Evolutionary conservation across 2,329 filamentous ascomycete species (phyloP).

Genomic region (Phyllosticta citriasiana): DNA sequence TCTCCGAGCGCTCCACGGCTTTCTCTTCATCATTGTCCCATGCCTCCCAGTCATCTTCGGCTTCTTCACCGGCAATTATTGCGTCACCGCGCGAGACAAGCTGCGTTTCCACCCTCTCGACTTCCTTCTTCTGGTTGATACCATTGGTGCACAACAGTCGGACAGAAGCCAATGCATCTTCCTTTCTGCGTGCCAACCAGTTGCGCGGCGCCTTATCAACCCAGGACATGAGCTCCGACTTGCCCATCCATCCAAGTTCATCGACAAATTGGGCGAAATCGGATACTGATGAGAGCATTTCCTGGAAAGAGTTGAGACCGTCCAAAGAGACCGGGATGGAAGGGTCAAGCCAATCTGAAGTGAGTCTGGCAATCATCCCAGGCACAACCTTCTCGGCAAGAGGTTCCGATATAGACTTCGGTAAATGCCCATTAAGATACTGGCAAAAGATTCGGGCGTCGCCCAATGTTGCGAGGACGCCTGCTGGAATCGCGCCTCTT

Average conservation of each 20-base stretch:
- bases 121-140: constrained; percentile 55
- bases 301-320: constrained; percentile 62
- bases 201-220: constrained; percentile 66
- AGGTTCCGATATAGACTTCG: constrained; percentile 37
- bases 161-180: constrained; percentile 66
- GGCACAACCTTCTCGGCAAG: constrained; percentile 64
- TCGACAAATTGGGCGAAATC: constrained; percentile 56
- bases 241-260: constrained; percentile 51
- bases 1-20: constrained; percentile 8
- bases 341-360: constrained; percentile 63
- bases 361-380: constrained; percentile 56
- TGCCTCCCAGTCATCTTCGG: constrained; percentile 69
- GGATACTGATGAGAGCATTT: constrained; percentile 53
- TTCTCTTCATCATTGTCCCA: constrained; percentile 63
- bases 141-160: constrained; percentile 58
- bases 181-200: constrained; percentile 78
- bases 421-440: constrained; percentile 43
- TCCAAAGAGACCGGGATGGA: constrained; percentile 66
- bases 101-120: constrained; percentile 79
- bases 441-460: constrained; percentile 27
- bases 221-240: constrained; percentile 63
- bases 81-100: constrained; percentile 62
- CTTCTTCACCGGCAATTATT: constrained; percentile 45
- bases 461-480: constrained; percentile 20
- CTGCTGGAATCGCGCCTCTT: constrained; percentile 20